Base-by-base conservation (phyloP, 305 asterid genomes). In the Andrographis paniculata region DNA sequence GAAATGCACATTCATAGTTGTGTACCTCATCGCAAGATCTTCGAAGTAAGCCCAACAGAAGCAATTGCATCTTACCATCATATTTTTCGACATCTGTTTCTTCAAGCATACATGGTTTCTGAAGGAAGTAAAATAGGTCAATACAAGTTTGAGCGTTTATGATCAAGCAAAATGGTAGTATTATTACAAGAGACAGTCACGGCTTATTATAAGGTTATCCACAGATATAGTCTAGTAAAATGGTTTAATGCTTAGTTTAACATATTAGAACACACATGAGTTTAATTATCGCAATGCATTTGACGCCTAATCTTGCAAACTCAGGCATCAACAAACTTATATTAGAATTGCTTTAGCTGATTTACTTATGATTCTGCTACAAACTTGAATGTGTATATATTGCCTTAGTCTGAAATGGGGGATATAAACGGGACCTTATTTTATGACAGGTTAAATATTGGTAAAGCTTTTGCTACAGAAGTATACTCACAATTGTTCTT, bases 21-120 rank as follows among this genome's bases (percentile, higher is more conserved):
- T 37, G 12, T 67, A 87, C 96, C 87, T 42, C 63, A 52, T 20
- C 20, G 31, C 35, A 33, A 22, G 78, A 64, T 65, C 88, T 74
- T 61, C 72, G 72, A 69, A 78, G 69, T 77, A 67, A 81, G 58
- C 92, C 97, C 42, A 73, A 79, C n/a, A 84, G 56, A 55, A 73
- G 43, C 60, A 84, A 45, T 70, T 82, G 78, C 76, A 84, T 68
- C 57, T 68, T 54, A 33, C 54, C 38, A 48, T 74, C 82, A 24
- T 65, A 5, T 30, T 41, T 23, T 53, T 54, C 43, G 17, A 46
- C 71, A 4, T 58, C 64, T 50, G 46, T 58, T 49, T 56, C 73
- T 33, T 70, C 58, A 12, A 77, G 24, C 30, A 72, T 20, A 52
- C 69, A 70, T 50, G 71, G 75, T 71, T 74, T 64, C 96, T 84